Conservation (phyloP, 768 basidiomycete genomes). For the Leccinum uliginosum region DNA sequence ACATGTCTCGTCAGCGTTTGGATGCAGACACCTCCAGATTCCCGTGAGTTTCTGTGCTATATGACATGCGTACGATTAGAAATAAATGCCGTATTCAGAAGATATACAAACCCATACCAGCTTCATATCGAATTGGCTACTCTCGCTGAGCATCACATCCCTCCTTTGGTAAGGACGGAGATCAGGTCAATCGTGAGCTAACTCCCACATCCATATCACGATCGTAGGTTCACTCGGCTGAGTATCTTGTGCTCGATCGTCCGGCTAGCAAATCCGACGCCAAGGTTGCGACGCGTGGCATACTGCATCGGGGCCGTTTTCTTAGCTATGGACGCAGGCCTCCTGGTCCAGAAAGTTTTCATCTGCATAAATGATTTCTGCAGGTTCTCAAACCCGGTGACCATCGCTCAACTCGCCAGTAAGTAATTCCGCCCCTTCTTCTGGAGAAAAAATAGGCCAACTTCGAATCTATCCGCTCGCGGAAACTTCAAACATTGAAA, state of each 20-base stretch:
- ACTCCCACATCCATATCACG: neutral
- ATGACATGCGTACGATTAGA: neutral
- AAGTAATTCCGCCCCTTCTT: conserved; percentile 1
- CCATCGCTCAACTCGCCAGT: conserved; percentile 24
- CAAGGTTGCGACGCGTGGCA: conserved; percentile 8
- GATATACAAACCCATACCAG: neutral
- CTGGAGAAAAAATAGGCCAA: neutral
- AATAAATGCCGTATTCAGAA: neutral
- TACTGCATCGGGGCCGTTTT: conserved; percentile 18
- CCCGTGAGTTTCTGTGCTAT: conserved; percentile 8
- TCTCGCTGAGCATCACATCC: conserved; percentile 16
- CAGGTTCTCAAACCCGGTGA: neutral
- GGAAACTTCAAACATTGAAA: neutral
- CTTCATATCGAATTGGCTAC: conserved; percentile 12
- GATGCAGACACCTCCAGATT: neutral
- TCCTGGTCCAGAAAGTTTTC: conserved; percentile 18
- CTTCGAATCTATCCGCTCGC: too few relatives aligned
- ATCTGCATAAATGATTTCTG: conserved; percentile 8
- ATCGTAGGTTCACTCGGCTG: conserved; percentile 22
- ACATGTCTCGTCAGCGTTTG: conserved; percentile 19
- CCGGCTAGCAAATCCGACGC: conserved; percentile 16
- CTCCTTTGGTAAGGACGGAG: conserved; percentile 18
- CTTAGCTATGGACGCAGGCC: conserved; percentile 9
- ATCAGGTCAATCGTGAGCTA: neutral
- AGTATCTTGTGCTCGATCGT: conserved; percentile 26